Conservation (phyloP, 345 rosid genomes). For the Citropsis articulata region DNA sequence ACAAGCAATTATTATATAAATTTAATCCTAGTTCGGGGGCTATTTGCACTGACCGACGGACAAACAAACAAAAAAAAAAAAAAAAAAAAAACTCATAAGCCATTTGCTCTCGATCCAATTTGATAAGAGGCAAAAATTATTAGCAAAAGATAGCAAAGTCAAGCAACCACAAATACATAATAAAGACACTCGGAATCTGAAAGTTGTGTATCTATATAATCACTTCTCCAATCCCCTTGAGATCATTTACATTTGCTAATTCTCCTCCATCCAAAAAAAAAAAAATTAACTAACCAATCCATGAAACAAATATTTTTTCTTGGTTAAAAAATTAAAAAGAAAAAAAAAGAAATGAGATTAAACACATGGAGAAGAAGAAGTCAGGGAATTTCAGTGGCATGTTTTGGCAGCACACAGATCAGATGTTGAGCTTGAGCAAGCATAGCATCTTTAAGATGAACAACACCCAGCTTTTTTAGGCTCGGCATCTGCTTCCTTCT, state of each 20-base stretch:
- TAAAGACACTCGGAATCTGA: neutral
- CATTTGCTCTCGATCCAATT: too few species aligned
- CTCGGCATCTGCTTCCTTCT: constrained; percentile 15
- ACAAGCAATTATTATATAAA: too few species aligned
- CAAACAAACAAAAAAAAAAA: too few species aligned
- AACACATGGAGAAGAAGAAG: constrained; percentile 31
- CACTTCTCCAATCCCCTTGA: constrained; percentile 7
- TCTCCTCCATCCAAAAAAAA: neutral
- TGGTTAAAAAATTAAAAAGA: too few species aligned
- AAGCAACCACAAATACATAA: neutral
- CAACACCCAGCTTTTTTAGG: constrained; percentile 65
- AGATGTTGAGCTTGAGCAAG: neutral
- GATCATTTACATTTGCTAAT: constrained; percentile 30
- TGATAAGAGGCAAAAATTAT: too few species aligned
- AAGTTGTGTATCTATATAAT: neutral
- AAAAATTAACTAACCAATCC: constrained; percentile 4
- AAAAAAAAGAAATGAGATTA: constrained; percentile 16
- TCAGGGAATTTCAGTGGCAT: constrained; percentile 10
- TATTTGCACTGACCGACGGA: too few species aligned
- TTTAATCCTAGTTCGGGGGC: too few species aligned
- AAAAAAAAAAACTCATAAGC: too few species aligned
- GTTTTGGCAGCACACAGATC: neutral
- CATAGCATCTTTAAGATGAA: constrained; percentile 29
- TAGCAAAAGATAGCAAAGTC: neutral
- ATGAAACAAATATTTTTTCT: neutral